Conservation (phyloP, 192 early-diverging fungal species). For the Mortierella antarctica region DNA sequence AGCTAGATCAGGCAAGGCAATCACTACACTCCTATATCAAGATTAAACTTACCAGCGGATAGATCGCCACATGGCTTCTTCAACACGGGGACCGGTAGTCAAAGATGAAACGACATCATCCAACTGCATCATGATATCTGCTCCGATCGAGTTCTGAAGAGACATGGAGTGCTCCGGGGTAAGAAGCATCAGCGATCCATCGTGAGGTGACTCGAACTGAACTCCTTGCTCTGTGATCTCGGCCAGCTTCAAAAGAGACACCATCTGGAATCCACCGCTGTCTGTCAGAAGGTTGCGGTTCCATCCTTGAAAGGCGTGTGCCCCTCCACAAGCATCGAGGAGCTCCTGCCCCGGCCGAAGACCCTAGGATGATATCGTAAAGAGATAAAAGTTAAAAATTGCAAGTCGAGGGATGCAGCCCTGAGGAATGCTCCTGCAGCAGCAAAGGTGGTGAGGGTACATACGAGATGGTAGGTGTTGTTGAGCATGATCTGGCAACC, state of each 20-base stretch:
- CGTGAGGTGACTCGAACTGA: constrained; percentile 87
- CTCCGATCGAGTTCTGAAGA: constrained; percentile 88
- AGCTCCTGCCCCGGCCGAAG: constrained; percentile 79
- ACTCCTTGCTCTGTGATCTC: constrained; percentile 89
- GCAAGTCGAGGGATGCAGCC: background rate
- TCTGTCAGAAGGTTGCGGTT: constrained; percentile 83
- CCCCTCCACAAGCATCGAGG: constrained; percentile 77
- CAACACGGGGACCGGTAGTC: constrained; percentile 82
- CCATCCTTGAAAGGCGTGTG: constrained; percentile 87
- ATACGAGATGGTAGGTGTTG: constrained; percentile 88
- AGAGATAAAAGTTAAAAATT: background rate
- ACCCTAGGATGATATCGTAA: constrained; percentile 39
- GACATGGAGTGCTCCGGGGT: constrained; percentile 90
- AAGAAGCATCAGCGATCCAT: constrained; percentile 81
- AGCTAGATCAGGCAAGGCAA: background rate
- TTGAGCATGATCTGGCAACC: constrained; percentile 88
- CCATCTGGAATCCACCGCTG: constrained; percentile 92
- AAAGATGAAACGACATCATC: constrained; percentile 91
- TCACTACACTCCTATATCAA: background rate
- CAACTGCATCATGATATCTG: constrained; percentile 93
- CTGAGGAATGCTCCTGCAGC: background rate
- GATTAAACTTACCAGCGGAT: constrained; percentile 72
- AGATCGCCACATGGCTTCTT: constrained; percentile 91
- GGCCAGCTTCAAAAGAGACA: constrained; percentile 85
- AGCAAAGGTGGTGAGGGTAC: background rate